Conservation (phyloP, 2,329 filamentous ascomycete genomes). For the Xylaria sp. region DNA sequence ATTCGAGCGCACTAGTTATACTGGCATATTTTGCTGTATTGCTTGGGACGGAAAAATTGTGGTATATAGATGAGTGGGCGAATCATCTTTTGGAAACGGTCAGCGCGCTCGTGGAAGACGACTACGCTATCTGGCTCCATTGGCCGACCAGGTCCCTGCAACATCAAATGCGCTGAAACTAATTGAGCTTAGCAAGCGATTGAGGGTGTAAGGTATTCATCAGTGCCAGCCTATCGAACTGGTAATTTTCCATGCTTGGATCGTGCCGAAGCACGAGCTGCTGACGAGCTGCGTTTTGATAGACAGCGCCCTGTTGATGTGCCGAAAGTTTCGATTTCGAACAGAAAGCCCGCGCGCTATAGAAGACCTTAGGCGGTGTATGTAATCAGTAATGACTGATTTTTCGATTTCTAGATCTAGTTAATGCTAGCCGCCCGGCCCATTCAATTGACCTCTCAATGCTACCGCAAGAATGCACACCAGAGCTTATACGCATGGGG, state of each 20-base stretch:
- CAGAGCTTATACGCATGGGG: neutral
- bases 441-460: neutral
- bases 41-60: conserved; percentile 14
- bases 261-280: neutral
- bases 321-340: neutral
- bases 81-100: conserved; percentile 1
- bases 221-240: too few relatives aligned
- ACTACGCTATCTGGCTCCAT: conserved; percentile 12
- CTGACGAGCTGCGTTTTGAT: neutral
- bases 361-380: neutral
- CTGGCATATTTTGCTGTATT: conserved; percentile 19
- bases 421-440: neutral
- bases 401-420: neutral
- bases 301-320: neutral
- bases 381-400: neutral
- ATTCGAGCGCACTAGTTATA: conserved; percentile 11
- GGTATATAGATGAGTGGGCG: conserved; percentile 20
- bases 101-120: neutral
- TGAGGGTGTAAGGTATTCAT: too few relatives aligned
- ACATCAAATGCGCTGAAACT: neutral
- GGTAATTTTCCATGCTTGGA: neutral
- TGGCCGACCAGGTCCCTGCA: conserved; percentile 5
- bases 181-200: neutral
- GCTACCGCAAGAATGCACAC: neutral
- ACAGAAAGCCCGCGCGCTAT: neutral